phyloP scores from a whole-genome alignment of 2,329 filamentous ascomycete species.

The Arthrobotrys megalospora region DNA sequence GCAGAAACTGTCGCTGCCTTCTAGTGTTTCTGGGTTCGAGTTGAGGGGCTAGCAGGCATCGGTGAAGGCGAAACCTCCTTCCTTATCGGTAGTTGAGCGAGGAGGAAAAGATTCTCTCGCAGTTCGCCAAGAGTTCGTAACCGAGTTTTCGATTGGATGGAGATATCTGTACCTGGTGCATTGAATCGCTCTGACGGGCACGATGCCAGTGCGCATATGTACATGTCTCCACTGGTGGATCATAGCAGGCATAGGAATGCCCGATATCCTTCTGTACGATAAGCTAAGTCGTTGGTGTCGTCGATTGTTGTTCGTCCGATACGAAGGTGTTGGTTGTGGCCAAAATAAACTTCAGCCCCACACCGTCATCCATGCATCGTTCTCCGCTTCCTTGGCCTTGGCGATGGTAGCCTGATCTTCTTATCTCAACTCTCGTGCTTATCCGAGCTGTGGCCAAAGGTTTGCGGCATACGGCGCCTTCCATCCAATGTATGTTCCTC shows the following conservation, averaged over 20 bases:
- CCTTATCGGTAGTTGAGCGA: constrained; percentile 27
- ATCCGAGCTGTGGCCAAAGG: background rate
- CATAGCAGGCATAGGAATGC: too few relatives aligned
- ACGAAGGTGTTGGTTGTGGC: constrained; percentile 1
- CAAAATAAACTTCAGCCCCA: constrained; percentile 20
- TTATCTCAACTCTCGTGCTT: constrained; percentile 22
- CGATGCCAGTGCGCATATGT: background rate
- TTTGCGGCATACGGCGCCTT: constrained; percentile 46
- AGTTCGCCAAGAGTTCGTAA: constrained; percentile 35
- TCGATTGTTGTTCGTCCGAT: background rate
- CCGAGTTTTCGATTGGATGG: constrained; percentile 24
- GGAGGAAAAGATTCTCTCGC: background rate
- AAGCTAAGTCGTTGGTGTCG: background rate
- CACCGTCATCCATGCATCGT: constrained; percentile 15
- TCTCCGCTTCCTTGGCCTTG: constrained; percentile 28
- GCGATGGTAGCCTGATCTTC: constrained; percentile 35
- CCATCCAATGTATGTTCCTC: constrained; percentile 12
- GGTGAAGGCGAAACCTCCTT: constrained; percentile 43
- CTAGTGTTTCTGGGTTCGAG: constrained; percentile 14
- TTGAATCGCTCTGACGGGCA: background rate
- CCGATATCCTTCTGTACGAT: background rate
- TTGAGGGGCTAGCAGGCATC: constrained; percentile 6
- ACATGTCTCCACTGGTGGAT: background rate
- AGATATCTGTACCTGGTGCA: background rate
- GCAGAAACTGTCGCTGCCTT: constrained; percentile 43